Evolutionary conservation across 1,284 basidiomycete genomes (phyloP).

Genomic region (Trichosporon faecale): DNA sequence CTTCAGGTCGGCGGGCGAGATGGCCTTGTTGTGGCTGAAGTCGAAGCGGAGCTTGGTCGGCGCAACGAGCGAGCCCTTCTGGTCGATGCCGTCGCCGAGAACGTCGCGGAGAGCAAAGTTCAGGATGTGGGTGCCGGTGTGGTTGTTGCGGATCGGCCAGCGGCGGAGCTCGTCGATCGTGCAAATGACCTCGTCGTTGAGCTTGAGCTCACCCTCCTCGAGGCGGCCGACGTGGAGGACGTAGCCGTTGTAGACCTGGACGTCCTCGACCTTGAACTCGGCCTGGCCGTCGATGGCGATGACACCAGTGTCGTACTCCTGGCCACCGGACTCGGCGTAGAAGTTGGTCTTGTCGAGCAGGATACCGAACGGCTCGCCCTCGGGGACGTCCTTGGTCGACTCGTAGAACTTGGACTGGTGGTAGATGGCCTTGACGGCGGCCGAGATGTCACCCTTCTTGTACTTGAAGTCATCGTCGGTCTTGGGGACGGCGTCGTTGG

Average conservation of each 20-base stretch:
- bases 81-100: conserved; percentile 94
- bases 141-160: conserved; percentile 94
- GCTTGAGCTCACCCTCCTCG: conserved; percentile 68
- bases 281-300: conserved; percentile 87
- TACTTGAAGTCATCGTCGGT: conserved; percentile 92
- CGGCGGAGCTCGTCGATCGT: conserved; percentile 85
- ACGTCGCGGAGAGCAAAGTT: conserved; percentile 90
- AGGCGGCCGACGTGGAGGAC: conserved; percentile 85
- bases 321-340: conserved; percentile 96
- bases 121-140: conserved; percentile 97
- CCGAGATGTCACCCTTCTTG: conserved; percentile 73
- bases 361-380: conserved; percentile 70
- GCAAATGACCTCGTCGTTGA: conserved; percentile 67
- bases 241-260: conserved; percentile 81
- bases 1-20: conserved; percentile 67
- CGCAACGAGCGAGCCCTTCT: conserved; percentile 95
- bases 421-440: conserved; percentile 82
- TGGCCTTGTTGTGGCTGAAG: conserved; percentile 91
- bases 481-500: conserved; percentile 75
- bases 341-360: conserved; percentile 93
- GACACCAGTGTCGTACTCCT: conserved; percentile 93
- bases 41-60: conserved; percentile 95
- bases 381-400: conserved; percentile 65
- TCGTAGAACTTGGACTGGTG: conserved; percentile 71
- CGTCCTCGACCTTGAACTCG: conserved; percentile 90